phyloP scores from a whole-genome alignment of 2,329 filamentous ascomycete genomes.

The Aspergillus bombycis region DNA sequence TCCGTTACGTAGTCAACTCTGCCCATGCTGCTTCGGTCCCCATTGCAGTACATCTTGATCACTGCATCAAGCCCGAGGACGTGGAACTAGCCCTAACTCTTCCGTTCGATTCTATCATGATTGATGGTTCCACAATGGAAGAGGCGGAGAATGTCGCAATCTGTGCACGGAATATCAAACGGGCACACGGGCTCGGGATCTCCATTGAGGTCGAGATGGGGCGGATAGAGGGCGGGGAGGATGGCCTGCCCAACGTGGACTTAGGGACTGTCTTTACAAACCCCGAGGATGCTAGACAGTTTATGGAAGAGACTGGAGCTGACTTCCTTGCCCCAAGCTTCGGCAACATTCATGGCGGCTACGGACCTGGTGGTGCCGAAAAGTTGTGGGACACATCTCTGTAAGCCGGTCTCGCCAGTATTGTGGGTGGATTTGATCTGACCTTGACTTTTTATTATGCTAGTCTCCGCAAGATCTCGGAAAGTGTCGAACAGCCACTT shows the following conservation, averaged over 20 bases:
- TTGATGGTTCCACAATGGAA: conserved; percentile 71
- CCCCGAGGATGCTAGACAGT: conserved; percentile 66
- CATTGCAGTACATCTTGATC: conserved; percentile 64
- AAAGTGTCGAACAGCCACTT: conserved; percentile 7
- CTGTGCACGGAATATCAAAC: conserved; percentile 58
- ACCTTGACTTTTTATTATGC: background rate
- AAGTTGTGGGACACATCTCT: conserved; percentile 10
- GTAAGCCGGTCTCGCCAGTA: too few species aligned
- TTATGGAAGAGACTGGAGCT: conserved; percentile 64
- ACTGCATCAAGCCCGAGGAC: conserved; percentile 60
- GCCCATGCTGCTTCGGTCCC: conserved; percentile 59
- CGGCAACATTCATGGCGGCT: conserved; percentile 22
- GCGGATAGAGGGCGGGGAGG: conserved; percentile 69
- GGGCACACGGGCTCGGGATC: conserved; percentile 42
- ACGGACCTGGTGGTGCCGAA: conserved; percentile 28
- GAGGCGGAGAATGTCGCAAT: conserved; percentile 66
- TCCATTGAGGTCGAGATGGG: conserved; percentile 70
- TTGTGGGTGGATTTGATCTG: too few species aligned
- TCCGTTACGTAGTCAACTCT: conserved; percentile 55
- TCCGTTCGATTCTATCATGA: conserved; percentile 70
- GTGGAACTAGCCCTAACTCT: conserved; percentile 58
- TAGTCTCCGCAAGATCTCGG: background rate
- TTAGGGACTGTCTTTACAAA: conserved; percentile 65
- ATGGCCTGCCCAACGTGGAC: conserved; percentile 68
- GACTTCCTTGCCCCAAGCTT: conserved; percentile 67